Evolutionary conservation across 1,284 basidiomycete genomes (phyloP), one percentile per base, ranked within the genome.

Genomic region (Sporisorium iseilematis-ciliati): DNA sequence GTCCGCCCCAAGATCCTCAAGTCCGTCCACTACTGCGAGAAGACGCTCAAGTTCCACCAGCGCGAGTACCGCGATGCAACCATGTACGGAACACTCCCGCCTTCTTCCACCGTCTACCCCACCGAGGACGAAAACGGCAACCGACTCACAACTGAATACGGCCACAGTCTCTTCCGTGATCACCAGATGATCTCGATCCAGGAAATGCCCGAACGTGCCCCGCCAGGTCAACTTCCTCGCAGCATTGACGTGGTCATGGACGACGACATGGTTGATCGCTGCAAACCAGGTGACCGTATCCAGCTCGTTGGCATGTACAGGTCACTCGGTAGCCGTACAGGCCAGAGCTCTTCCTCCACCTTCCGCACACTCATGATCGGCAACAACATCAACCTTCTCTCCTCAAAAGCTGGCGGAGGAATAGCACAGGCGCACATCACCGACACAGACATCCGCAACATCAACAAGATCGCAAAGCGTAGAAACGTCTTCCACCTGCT

Each of bases 141-240:
- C 82, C 88, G 91, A 7, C 88, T 99, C 51, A 90, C 95, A 82
- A 97, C 92, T 82, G 97, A 99, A 87, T 99, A 91, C 84, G 97
- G 97, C 12, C 88, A 92, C 72, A 94, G 93, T 82, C 90, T 92
- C 6, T 99, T 97, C 88, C 90, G 93, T 64, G 97, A 99, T 87
- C 93, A 98, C 87, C 97, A 99, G 87, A 91, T 94, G 76, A 94
- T 99, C 83, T 94, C 92, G 83, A 97, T 99, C 72, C 97, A 99
- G 86, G 97, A 99, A 85, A 99, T 99, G 96, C 97, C 97, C 1
- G 97, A 99, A 87, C 91, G 96, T 16, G 95, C 97, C 8, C 97
- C 97, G 20, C 92, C 97, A 21, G 97, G 97, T 29, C 96, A 99
- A 86, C 88, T 99, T 48, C 97, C 97, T 45, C 89, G 97, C 43